These are phyloP conservation scores for Straminergon stramineum DNA, from an alignment of 225 moss, liverwort and hornwort species.

Conservation along the genomic window DNA sequence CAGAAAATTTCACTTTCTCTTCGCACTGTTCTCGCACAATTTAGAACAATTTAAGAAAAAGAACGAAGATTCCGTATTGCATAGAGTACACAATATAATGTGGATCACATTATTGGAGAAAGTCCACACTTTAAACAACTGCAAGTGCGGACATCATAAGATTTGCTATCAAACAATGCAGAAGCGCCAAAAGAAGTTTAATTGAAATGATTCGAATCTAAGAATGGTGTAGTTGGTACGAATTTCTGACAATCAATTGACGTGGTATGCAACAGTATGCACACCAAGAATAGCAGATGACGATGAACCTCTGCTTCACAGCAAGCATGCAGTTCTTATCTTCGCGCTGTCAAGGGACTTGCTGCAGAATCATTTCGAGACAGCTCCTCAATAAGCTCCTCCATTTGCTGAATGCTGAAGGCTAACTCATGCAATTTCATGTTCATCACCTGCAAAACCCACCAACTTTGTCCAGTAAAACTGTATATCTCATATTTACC, in stretches of 20 bases:
- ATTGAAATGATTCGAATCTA: not conserved
- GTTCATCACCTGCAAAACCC: conserved; percentile 29
- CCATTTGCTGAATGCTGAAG: conserved; percentile 44
- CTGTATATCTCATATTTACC: not conserved
- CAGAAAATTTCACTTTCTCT: conserved; percentile 34
- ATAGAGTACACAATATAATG: not conserved
- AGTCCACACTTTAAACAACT: not conserved
- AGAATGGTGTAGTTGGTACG: not conserved
- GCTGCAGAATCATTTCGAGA: conserved; percentile 43
- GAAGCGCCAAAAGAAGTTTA: conserved; percentile 1
- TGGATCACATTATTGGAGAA: not conserved
- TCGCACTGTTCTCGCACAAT: conserved; percentile 14
- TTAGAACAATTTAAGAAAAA: not conserved
- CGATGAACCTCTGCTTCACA: conserved; percentile 47
- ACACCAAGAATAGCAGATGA: conserved; percentile 17
- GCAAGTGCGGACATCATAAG: not conserved
- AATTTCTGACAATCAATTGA: not conserved
- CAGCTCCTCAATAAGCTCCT: conserved; percentile 50
- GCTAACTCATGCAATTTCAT: conserved; percentile 50
- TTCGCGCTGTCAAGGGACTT: conserved; percentile 36
- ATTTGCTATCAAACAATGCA: not conserved
- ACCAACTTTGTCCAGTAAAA: not conserved
- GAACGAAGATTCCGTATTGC: not conserved
- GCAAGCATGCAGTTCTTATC: conserved; percentile 52
- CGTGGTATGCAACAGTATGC: not conserved